A percentile compares a stretch with the other conserved stretches of the same genome.
Conservation (phyloP, 2,329 filamentous ascomycete genomes). For the Stenocarpella maydis region DNA sequence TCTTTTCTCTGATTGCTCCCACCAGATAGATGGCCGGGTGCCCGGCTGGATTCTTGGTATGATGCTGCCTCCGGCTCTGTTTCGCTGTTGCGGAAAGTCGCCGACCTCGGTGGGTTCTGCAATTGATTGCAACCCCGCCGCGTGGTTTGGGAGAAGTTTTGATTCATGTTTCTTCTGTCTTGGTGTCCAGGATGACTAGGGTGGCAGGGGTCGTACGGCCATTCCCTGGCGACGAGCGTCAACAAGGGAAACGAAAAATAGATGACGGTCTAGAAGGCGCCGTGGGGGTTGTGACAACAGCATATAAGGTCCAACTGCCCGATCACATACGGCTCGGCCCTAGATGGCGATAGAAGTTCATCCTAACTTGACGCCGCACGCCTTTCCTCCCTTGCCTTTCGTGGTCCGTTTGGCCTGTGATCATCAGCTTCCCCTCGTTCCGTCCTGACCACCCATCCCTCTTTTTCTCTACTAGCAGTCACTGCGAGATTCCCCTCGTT, state of each 20-base stretch:
- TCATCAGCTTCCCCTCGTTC: background rate
- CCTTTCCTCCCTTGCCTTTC: background rate
- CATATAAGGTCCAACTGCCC: conserved; percentile 13
- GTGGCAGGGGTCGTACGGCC: background rate
- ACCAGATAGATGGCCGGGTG: conserved; percentile 9
- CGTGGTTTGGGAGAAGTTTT: conserved; percentile 22
- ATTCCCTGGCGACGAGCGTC: background rate
- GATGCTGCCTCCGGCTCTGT: conserved; percentile 2
- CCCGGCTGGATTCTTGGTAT: conserved; percentile 1
- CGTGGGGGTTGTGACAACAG: background rate
- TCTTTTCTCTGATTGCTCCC: background rate
- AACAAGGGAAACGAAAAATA: background rate
- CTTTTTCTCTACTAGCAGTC: conserved; percentile 7
- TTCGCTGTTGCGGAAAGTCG: conserved; percentile 12
- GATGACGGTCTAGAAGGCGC: background rate
- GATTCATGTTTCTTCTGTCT: background rate
- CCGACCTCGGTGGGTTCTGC: conserved; percentile 17
- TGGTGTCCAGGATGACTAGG: background rate
- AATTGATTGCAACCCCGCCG: conserved; percentile 20
- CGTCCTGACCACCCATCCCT: no score
- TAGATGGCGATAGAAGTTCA: conserved; percentile 12
- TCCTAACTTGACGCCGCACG: conserved; percentile 13
- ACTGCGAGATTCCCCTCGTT: background rate
- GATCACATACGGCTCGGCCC: background rate
- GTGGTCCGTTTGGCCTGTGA: conserved; percentile 2